Evolutionary conservation across 495 filamentous ascomycete species (phyloP).

Genomic region (Neurospora intermedia): DNA sequence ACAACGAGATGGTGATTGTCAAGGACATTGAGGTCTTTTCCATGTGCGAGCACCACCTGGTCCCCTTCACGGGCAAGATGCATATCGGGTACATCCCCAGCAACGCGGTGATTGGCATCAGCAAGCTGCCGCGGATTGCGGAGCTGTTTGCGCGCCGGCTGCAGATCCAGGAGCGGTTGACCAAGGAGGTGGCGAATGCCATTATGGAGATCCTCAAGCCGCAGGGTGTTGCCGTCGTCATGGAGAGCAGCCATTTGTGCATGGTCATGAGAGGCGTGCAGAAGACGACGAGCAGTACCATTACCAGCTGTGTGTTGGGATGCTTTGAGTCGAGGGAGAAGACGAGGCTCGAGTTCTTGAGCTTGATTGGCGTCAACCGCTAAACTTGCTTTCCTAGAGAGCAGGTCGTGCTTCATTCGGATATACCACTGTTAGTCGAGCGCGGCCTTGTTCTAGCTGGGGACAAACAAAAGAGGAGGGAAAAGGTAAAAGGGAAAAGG

Average conservation of each 20-base stretch:
- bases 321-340: slow-evolving; percentile 87
- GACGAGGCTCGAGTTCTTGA: slow-evolving; percentile 90
- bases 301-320: slow-evolving; percentile 92
- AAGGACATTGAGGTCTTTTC: slow-evolving; percentile 96
- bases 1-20: slow-evolving; percentile 94
- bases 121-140: slow-evolving; percentile 87
- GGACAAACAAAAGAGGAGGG: neutral
- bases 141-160: slow-evolving; percentile 93
- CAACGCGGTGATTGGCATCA: slow-evolving; percentile 79
- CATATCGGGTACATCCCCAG: slow-evolving; percentile 96
- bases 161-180: slow-evolving; percentile 91
- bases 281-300: slow-evolving; percentile 77
- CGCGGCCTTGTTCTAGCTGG: neutral
- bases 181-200: slow-evolving; percentile 90
- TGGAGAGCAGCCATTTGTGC: slow-evolving; percentile 96
- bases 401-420: neutral
- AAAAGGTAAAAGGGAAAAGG: neutral
- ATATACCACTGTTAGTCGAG: slow-evolving; percentile 1
- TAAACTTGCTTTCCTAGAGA: neutral
- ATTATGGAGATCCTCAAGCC: slow-evolving; percentile 87
- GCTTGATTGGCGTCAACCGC: slow-evolving; percentile 53
- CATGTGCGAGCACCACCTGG: slow-evolving; percentile 94
- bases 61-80: slow-evolving; percentile 97
- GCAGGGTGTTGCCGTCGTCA: slow-evolving; percentile 91
- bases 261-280: slow-evolving; percentile 96